These are phyloP conservation scores for Amphirosellinia nigrospora DNA, from an alignment of 495 filamentous ascomycete genomes.

Conservation along the genomic window DNA sequence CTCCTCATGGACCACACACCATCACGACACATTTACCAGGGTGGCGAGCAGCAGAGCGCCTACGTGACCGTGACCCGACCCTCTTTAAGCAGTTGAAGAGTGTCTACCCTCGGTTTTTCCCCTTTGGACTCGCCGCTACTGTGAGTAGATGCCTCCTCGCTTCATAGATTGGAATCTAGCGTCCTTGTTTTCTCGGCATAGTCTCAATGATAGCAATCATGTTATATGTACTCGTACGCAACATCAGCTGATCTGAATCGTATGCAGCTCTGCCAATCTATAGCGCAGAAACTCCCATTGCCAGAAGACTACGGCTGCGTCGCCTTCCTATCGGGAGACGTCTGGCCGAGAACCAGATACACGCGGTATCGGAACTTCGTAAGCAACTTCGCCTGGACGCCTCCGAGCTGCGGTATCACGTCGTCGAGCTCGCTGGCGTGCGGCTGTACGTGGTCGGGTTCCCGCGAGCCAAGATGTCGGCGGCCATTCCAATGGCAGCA, in stretches of 20 bases:
- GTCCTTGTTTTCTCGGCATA: neutral
- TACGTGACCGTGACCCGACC: slow-evolving; percentile 41
- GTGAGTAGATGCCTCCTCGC: slow-evolving; percentile 10
- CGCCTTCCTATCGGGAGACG: slow-evolving; percentile 37
- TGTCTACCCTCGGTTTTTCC: slow-evolving; percentile 52
- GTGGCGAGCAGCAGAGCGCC: slow-evolving; percentile 39
- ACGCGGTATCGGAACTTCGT: slow-evolving; percentile 34
- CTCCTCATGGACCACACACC: slow-evolving; percentile 49
- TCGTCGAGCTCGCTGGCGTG: slow-evolving; percentile 42
- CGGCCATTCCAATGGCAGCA: slow-evolving; percentile 48
- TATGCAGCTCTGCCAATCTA: slow-evolving; percentile 36
- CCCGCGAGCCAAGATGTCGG: slow-evolving; percentile 34
- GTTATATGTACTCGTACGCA: neutral
- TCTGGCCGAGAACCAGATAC: slow-evolving; percentile 30
- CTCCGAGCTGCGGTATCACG: slow-evolving; percentile 40
- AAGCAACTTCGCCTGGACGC: slow-evolving; percentile 30
- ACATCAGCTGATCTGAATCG: neutral
- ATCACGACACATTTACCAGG: slow-evolving; percentile 46
- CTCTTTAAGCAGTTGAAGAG: slow-evolving; percentile 38
- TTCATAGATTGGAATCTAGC: neutral
- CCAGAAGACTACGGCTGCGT: slow-evolving; percentile 36
- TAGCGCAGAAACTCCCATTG: slow-evolving; percentile 35
- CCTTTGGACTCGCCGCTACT: slow-evolving; percentile 31
- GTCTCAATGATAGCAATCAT: neutral
- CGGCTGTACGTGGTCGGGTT: slow-evolving; percentile 47